These are phyloP conservation scores for Macrocybe gigantea DNA, from an alignment of 768 basidiomycete species.

Conservation along the genomic window DNA sequence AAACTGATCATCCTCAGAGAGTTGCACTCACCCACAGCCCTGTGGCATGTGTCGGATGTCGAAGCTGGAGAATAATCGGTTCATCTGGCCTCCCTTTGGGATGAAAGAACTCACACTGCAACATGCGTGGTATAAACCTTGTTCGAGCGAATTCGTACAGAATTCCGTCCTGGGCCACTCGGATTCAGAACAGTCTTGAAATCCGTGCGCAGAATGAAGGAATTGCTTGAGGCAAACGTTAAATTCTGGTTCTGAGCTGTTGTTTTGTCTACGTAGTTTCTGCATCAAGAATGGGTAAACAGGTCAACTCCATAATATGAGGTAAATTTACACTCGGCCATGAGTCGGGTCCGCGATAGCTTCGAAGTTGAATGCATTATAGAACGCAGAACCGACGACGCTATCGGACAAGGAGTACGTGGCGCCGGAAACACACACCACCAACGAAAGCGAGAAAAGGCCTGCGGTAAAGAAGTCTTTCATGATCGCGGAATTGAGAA, in stretches of 20 bases:
- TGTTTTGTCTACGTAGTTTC: conserved; percentile 33
- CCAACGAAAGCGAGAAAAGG: background rate
- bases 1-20: background rate
- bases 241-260: conserved; percentile 43
- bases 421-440: conserved; percentile 15
- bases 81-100: background rate
- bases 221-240: conserved; percentile 41
- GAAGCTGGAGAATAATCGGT: conserved; percentile 18
- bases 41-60: conserved; percentile 47
- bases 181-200: conserved; percentile 36
- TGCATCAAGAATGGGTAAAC: conserved; percentile 6
- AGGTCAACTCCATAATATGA: background rate
- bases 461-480: background rate
- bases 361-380: conserved; percentile 41
- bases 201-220: conserved; percentile 51
- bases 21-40: conserved; percentile 37
- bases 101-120: conserved; percentile 36
- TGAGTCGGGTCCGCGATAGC: conserved; percentile 52
- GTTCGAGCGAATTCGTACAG: conserved; percentile 47
- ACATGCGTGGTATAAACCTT: conserved; percentile 48
- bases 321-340: conserved; percentile 46
- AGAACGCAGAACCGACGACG: conserved; percentile 40
- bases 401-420: conserved; percentile 35
- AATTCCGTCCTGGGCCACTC: conserved; percentile 44
- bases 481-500: too few species aligned